Base-by-base conservation (phyloP, 2,329 filamentous ascomycete species). In the Diaporthe velutina region DNA sequence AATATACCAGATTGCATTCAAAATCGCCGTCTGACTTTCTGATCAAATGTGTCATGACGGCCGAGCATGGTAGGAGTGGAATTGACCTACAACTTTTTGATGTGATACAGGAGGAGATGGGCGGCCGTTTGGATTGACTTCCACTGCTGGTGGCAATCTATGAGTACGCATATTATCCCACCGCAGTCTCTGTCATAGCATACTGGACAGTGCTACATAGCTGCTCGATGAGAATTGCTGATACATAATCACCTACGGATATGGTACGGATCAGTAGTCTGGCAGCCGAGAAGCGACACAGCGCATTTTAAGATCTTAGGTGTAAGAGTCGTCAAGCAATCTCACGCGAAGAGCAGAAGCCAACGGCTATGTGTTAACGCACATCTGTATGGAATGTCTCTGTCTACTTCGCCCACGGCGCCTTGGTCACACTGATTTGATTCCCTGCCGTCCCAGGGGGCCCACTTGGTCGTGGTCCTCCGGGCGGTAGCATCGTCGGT, bases 361-460 rank as follows among this genome's bases (percentile, higher is more conserved):
- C n/a, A 3, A 13, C 4, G 5, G 15, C 15, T 28, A 4, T 22
- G 3, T 9, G 17, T 28, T 10, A 30, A 45, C 8, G 22, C 3
- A 30, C 30, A 67, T 38, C n/a, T 38, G 9, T 28, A 8, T 22
- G 22, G n/a, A 12, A 19, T 30, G 40, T 55, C 12, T 17, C 58
- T 42, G 5, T 25, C 52, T 60, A 76, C 54, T 75, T 75, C 17
- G 75, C 74, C 75, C 75, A 76, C 10, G 75, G 75, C 28, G 75
- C 75, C 60, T 75, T 75, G 3, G 75, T 76, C 28, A 76, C 57
- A 64, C 70, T 75, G 22, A 75, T 71, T 33, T 76, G 75, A 42
- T 74, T 68, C 42, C 74, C 75, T 9, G 75, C 67, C 42, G 75
- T 76, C 17, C 75, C 75, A 71, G 66, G 72, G 19, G 74, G 75